phyloP scores from a whole-genome alignment of 1,284 basidiomycete species.

The Golubevia pallescens region DNA sequence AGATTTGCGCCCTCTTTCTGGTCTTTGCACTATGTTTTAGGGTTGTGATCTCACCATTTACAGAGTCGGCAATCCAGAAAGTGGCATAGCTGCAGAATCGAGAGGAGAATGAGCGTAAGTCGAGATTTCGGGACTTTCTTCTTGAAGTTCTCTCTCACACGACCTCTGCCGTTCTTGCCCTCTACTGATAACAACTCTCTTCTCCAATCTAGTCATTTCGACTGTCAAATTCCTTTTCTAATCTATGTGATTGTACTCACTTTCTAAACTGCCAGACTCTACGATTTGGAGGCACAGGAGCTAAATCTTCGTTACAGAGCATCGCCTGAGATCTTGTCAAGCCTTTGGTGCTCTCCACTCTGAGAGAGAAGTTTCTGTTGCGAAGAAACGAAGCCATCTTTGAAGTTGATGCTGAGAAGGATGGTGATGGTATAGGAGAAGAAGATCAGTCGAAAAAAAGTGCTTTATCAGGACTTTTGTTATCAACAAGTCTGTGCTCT shows the following conservation, averaged over 20 bases:
- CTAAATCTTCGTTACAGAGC: constrained; percentile 38
- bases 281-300: constrained; percentile 34
- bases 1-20: too few species aligned
- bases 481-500: too few species aligned
- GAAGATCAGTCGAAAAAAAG: too few species aligned
- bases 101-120: background rate
- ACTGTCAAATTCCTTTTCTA: too few species aligned
- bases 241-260: too few species aligned
- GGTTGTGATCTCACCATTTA: constrained; percentile 54
- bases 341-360: constrained; percentile 3
- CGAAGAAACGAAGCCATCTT: background rate
- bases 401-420: background rate
- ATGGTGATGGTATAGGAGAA: too few species aligned
- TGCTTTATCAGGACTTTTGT: too few species aligned
- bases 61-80: constrained; percentile 55
- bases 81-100: constrained; percentile 24
- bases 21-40: too few species aligned
- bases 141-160: background rate
- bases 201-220: background rate
- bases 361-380: background rate
- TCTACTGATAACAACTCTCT: background rate
- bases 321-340: constrained; percentile 10
- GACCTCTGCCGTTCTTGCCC: background rate
- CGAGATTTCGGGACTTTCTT: too few species aligned
- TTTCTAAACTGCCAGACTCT: constrained; percentile 27